phyloP scores from a whole-genome alignment of 2,329 filamentous ascomycete genomes.

The Knufia petricola region DNA sequence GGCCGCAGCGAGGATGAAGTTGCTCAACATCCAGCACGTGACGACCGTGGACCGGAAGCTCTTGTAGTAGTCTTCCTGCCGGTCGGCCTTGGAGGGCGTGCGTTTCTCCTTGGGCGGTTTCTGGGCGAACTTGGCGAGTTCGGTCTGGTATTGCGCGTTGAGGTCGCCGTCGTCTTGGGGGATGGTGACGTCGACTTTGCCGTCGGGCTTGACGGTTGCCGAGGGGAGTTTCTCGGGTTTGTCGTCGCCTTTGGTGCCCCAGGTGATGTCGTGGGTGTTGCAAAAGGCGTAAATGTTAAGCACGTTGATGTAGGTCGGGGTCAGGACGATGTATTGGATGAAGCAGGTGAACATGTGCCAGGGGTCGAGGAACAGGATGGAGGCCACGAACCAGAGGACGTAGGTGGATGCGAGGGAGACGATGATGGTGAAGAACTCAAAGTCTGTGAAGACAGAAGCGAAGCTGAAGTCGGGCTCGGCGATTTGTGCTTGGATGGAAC shows the following conservation, averaged over 20 bases:
- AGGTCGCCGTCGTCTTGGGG: constrained; percentile 87
- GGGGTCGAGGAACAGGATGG: constrained; percentile 89
- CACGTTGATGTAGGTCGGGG: constrained; percentile 95
- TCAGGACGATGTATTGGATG: constrained; percentile 86
- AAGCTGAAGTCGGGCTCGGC: constrained; percentile 55
- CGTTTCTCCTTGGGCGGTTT: constrained; percentile 63
- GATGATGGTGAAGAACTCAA: constrained; percentile 86
- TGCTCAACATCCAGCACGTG: constrained; percentile 91
- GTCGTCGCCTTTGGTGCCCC: constrained; percentile 97
- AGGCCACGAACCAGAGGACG: constrained; percentile 82
- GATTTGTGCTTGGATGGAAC: constrained; percentile 67
- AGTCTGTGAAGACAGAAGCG: constrained; percentile 68
- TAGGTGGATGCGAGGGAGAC: constrained; percentile 88
- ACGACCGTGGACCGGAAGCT: constrained; percentile 90
- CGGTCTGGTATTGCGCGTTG: constrained; percentile 86
- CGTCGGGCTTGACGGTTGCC: constrained; percentile 82
- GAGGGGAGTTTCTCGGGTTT: constrained; percentile 84
- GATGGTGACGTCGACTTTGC: constrained; percentile 82
- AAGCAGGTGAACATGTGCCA: constrained; percentile 99
- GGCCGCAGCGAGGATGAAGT: constrained; percentile 76
- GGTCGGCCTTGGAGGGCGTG: constrained; percentile 50
- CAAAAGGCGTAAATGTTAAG: constrained; percentile 99
- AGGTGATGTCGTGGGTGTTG: constrained; percentile 95
- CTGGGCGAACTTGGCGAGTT: constrained; percentile 61
- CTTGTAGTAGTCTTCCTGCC: constrained; percentile 97